Evolutionary conservation across 768 basidiomycete species (phyloP).

Genomic region (Mycena rebaudengoi): DNA sequence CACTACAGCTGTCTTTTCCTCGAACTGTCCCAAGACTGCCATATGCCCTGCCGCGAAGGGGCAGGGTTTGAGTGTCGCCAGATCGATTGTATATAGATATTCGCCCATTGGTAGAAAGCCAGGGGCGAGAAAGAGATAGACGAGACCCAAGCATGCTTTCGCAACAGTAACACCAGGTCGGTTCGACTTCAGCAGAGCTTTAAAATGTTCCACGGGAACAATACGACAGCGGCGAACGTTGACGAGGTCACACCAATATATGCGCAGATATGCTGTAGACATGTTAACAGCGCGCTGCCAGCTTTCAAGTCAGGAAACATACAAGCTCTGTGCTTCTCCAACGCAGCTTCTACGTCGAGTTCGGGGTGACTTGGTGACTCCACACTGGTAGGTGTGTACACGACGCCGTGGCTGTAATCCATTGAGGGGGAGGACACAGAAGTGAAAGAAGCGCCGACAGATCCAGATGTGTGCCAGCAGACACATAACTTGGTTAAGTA

Average conservation of each 20-base stretch:
- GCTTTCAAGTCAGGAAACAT: not conserved
- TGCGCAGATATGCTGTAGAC: not conserved
- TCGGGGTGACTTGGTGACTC: not conserved
- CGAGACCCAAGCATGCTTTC: slow-evolving; percentile 25
- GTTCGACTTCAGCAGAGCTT: not conserved
- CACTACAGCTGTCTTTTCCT: no score
- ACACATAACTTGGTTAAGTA: no score
- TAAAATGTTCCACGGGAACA: no score
- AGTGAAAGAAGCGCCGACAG: no score
- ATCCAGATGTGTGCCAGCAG: no score
- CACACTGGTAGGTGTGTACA: not conserved
- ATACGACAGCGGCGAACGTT: slow-evolving; percentile 3
- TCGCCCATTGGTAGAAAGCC: no score
- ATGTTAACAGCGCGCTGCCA: not conserved
- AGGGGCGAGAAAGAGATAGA: slow-evolving; percentile 35
- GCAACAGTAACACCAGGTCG: slow-evolving; percentile 10
- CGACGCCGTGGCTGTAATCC: not conserved
- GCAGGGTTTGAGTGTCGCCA: slow-evolving; percentile 57
- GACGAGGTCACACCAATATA: slow-evolving; percentile 1
- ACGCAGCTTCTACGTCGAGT: not conserved
- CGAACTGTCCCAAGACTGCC: no score
- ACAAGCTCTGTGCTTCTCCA: not conserved
- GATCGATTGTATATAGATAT: slow-evolving; percentile 65
- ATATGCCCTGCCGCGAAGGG: no score
- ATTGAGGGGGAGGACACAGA: not conserved